These are phyloP conservation scores for Allium sativum DNA, from an alignment of 106 monocot species.

Conservation along the genomic window DNA sequence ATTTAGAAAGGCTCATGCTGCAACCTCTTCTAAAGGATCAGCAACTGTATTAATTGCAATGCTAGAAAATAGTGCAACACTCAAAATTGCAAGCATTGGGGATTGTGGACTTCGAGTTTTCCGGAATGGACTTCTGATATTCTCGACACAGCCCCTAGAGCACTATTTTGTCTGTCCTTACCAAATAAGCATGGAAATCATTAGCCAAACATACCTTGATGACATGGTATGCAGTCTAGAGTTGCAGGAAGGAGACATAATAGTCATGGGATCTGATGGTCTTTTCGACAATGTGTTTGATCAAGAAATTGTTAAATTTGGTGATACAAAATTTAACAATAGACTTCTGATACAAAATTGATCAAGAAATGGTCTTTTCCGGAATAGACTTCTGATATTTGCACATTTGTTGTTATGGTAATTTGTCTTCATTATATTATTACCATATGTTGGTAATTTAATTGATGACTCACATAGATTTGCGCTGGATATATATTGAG, in stretches of 20 bases:
- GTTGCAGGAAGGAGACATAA: conserved; percentile 53
- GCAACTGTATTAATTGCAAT: conserved; percentile 76
- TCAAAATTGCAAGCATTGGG: conserved; percentile 84
- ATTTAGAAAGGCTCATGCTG: conserved; percentile 73
- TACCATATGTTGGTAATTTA: no score
- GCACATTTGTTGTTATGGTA: no score
- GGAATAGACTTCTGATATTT: no score
- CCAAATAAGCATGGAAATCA: conserved; percentile 77
- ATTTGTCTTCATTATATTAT: no score
- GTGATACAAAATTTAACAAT: no score
- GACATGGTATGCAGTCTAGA: conserved; percentile 58
- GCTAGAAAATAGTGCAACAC: conserved; percentile 62
- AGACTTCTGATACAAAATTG: no score
- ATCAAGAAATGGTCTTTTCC: no score
- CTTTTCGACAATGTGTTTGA: conserved; percentile 87
- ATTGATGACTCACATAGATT: no score
- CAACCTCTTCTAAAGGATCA: conserved; percentile 75
- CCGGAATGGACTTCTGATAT: conserved; percentile 54
- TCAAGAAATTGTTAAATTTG: no score
- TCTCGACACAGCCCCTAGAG: conserved; percentile 65
- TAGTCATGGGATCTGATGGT: conserved; percentile 86
- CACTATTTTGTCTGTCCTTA: conserved; percentile 97
- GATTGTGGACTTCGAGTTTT: conserved; percentile 85
- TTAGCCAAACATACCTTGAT: conserved; percentile 76
- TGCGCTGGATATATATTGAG: no score